phyloP scores from a whole-genome alignment of 192 early-diverging fungal species.

The Coemansia sp. region DNA sequence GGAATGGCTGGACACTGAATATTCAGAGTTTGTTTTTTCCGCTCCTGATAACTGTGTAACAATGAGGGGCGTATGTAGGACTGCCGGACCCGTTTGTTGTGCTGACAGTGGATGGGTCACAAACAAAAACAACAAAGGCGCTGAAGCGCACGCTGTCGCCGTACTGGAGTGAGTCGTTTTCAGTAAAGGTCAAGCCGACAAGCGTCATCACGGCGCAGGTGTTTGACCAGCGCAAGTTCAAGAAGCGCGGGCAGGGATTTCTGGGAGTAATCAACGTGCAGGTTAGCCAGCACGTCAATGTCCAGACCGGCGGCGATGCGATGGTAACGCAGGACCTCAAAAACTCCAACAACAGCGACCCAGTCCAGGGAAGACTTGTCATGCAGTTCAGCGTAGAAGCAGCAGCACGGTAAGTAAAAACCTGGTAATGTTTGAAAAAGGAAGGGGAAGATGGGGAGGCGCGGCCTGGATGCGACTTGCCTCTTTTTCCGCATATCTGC shows the following conservation, averaged over 20 bases:
- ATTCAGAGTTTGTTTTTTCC: neutral
- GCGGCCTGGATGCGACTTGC: neutral
- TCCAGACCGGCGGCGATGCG: conserved; percentile 70
- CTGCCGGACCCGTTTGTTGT: conserved; percentile 97
- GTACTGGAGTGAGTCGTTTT: conserved; percentile 89
- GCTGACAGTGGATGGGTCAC: conserved; percentile 92
- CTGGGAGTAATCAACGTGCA: conserved; percentile 88
- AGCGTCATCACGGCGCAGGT: conserved; percentile 91
- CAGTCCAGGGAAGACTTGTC: conserved; percentile 80
- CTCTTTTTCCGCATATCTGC: conserved; percentile 24
- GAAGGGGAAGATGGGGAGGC: conserved; percentile 7
- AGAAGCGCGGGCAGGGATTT: conserved; percentile 89
- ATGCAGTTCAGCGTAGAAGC: conserved; percentile 40
- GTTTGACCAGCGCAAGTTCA: conserved; percentile 97
- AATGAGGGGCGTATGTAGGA: conserved; percentile 44
- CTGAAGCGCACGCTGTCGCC: conserved; percentile 90
- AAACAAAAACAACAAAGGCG: conserved; percentile 87
- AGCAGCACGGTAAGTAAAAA: conserved; percentile 5
- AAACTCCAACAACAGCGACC: conserved; percentile 77
- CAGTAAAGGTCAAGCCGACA: conserved; percentile 45
- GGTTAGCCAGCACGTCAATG: conserved; percentile 79
- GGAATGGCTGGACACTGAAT: too few species aligned
- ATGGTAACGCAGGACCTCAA: conserved; percentile 81
- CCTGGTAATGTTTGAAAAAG: neutral
- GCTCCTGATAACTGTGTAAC: neutral